Base-by-base conservation (phyloP, 768 basidiomycete genomes). In the Lactarius pseudohatsudake region DNA sequence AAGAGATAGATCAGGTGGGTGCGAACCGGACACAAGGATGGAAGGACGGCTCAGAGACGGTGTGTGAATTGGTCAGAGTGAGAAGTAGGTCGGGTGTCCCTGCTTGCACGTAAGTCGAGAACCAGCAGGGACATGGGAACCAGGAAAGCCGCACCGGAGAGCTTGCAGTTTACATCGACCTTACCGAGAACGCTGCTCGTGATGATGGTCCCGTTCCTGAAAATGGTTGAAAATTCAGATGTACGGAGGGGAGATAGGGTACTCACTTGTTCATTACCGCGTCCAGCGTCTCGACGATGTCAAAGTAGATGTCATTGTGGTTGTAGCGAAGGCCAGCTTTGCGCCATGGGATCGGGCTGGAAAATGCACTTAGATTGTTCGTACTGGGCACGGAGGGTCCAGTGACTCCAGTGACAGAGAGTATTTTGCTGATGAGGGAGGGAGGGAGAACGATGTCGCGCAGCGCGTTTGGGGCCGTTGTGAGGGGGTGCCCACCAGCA, bases 391-490 rank as follows among this genome's bases (percentile, higher is more conserved):
- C 75, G 15, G 75, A 45, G 70, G 66, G 55, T 66, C 76, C 26
- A 72, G 83, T 79, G 2, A 84, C 81, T 47, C 84, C 82, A 6
- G 84, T 81, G 1, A 81, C 84, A 5, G 79, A 78, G 15, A 86
- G 77, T 4, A 86, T 75, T 61, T 78, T 78, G 63, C 73, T 69
- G 4, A 96, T 82, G 38, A 97, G 84, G 0, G 94, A 91, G 1
- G 96, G 95, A 1, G 94, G 92, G 1, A 97, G 82, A 8, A 98
- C 93, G 67, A 98, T 96, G 72, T 98, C 96, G 30, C 93, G 87
- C 2, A 98, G 81, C 22, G 92, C 89, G 72, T 93, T 96, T 2
- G 89, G 82, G 64, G 93, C 92, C 3, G 94, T 98, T 7, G 95
- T 97, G 43, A 96, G 80, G 0, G 95, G 95, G 74, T 95, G 89